phyloP scores from a whole-genome alignment of 257 asterid genomes.

The Gardenia jasminoides region DNA sequence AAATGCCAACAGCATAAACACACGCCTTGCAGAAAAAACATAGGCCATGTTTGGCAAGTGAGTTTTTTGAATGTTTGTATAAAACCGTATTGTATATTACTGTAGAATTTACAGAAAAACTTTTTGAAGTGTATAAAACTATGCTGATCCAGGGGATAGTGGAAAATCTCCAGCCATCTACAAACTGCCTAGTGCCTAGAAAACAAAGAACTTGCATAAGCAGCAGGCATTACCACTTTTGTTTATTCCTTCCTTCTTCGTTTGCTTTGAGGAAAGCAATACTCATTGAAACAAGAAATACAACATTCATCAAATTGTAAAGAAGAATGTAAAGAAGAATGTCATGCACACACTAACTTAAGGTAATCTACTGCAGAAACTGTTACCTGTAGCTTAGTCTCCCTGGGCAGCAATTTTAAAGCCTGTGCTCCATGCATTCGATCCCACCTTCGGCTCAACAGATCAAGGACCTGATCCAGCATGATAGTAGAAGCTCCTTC shows the following conservation, averaged over 20 bases:
- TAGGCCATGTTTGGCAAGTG: no score
- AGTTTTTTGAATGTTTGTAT: no score
- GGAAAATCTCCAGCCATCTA: not conserved
- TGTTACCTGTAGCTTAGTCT: constrained; percentile 81
- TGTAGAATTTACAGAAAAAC: no score
- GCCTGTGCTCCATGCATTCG: constrained; percentile 96
- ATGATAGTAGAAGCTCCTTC: constrained; percentile 70
- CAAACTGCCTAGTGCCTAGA: not conserved
- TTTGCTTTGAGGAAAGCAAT: not conserved
- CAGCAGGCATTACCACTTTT: not conserved
- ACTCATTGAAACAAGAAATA: not conserved
- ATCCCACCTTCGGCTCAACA: constrained; percentile 93
- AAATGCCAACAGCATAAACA: not conserved
- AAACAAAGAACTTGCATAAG: not conserved
- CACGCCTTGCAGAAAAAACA: not conserved
- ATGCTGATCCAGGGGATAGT: no score
- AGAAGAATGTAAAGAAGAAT: not conserved
- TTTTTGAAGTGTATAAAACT: no score
- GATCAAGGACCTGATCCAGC: constrained; percentile 90
- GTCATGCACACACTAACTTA: not conserved
- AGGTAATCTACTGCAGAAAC: not conserved
- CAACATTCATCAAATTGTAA: not conserved
- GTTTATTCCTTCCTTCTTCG: not conserved
- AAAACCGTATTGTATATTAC: no score
- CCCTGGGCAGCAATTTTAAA: constrained; percentile 78